phyloP scores from a whole-genome alignment of 2,329 filamentous ascomycete genomes.

The Cadophora sp. region DNA sequence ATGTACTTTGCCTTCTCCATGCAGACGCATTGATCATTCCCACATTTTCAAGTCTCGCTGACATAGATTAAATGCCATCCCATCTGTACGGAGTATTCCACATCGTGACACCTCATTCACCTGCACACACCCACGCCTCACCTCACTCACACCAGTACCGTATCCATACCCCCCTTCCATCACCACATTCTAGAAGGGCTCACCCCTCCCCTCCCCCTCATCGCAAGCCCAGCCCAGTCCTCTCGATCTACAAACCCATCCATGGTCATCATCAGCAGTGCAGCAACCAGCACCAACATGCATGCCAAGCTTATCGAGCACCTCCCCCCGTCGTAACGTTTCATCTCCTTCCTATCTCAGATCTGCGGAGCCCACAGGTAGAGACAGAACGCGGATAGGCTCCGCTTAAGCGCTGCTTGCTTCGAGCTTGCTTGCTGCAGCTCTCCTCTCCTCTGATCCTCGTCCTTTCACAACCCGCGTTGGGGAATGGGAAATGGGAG shows the following conservation, averaged over 20 bases:
- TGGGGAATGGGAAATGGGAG: no score
- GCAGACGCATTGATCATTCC: not conserved
- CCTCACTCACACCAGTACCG: not conserved
- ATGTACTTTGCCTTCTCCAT: not conserved
- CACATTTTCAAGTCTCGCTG: not conserved
- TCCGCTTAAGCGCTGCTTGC: constrained; percentile 2
- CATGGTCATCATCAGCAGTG: not conserved
- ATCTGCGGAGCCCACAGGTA: constrained; percentile 15
- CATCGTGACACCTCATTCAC: not conserved
- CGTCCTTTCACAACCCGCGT: no score
- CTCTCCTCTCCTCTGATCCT: no score
- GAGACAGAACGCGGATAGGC: constrained; percentile 20
- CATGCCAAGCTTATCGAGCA: not conserved
- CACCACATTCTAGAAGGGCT: not conserved
- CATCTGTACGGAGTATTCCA: not conserved
- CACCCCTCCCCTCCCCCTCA: not conserved
- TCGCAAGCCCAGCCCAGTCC: not conserved
- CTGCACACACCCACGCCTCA: not conserved
- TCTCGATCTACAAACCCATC: not conserved
- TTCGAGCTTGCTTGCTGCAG: not conserved
- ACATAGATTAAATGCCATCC: not conserved
- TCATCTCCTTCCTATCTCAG: constrained; percentile 22
- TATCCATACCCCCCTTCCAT: not conserved
- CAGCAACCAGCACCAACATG: not conserved
- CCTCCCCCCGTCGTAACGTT: constrained; percentile 28